These are phyloP conservation scores for Hirschfeldia incana DNA, from an alignment of 345 rosid genomes.

Conservation along the genomic window DNA sequence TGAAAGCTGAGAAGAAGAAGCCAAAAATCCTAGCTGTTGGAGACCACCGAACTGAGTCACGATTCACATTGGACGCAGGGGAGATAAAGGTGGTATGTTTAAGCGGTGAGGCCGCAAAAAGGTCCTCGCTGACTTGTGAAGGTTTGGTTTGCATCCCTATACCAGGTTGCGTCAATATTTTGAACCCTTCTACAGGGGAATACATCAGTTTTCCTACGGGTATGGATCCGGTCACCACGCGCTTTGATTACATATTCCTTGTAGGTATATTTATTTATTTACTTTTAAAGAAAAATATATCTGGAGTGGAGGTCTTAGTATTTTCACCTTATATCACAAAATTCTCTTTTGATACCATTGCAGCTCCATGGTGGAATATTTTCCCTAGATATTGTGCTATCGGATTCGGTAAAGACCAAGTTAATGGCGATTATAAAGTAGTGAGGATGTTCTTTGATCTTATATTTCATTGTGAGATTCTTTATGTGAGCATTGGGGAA, in stretches of 20 bases:
- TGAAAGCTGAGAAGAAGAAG: not conserved
- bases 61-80: not conserved
- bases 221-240: not conserved
- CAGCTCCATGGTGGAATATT: not conserved
- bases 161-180: not conserved
- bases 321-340: no score
- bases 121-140: not conserved
- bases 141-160: not conserved
- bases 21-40: not conserved
- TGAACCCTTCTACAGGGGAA: not conserved
- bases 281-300: no score
- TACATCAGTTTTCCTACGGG: not conserved
- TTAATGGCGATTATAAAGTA: not conserved
- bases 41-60: not conserved
- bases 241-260: not conserved
- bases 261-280: no score
- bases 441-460: slow-evolving; percentile 3
- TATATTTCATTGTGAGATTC: not conserved
- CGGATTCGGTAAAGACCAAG: slow-evolving; percentile 17
- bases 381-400: not conserved
- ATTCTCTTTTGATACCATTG: no score
- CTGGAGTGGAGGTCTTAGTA: no score
- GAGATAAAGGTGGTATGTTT: not conserved
- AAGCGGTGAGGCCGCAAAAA: not conserved
- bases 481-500: not conserved